Evolutionary conservation across 2,329 filamentous ascomycete genomes (phyloP).

Genomic region (Beauveria australis): DNA sequence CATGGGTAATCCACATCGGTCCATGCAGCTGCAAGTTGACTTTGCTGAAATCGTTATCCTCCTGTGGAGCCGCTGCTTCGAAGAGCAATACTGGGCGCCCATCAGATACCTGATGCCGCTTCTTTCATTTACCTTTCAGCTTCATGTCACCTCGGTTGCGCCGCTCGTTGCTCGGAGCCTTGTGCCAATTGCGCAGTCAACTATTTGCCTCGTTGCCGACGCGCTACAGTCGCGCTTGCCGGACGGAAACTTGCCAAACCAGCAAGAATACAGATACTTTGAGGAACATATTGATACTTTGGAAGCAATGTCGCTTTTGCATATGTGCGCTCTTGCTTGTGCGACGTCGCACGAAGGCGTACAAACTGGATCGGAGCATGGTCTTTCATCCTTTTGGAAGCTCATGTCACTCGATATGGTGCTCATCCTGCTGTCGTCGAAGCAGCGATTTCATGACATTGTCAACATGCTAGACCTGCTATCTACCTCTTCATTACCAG

Average conservation of each 20-base stretch:
- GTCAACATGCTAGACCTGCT: constrained; percentile 57
- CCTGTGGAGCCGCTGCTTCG: constrained; percentile 60
- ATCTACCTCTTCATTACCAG: constrained; percentile 53
- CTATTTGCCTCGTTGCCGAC: constrained; percentile 52
- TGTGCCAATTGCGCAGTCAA: constrained; percentile 46
- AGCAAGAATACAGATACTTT: constrained; percentile 29
- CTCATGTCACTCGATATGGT: constrained; percentile 58
- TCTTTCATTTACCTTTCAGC: constrained; percentile 53
- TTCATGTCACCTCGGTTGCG: constrained; percentile 51
- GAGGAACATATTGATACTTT: constrained; percentile 53
- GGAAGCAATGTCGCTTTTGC: constrained; percentile 57
- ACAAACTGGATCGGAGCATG: constrained; percentile 22
- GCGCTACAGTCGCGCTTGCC: constrained; percentile 42
- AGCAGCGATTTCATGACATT: constrained; percentile 57
- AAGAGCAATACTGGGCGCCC: constrained; percentile 55
- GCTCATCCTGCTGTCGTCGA: constrained; percentile 57
- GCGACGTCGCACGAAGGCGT: constrained; percentile 28
- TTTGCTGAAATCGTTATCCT: constrained; percentile 56
- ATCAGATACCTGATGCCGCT: constrained; percentile 58
- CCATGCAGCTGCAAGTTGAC: constrained; percentile 50
- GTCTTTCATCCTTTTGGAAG: constrained; percentile 53
- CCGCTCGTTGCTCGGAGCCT: constrained; percentile 51
- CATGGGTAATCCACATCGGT: constrained; percentile 41
- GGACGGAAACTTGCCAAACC: constrained; percentile 38
- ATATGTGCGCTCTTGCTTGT: constrained; percentile 54